Percentiles rank a stretch among this genome's conserved stretches.
Evolutionary conservation across 2,329 filamentous ascomycete genomes (phyloP).

Genomic region (Xylaria sp.): DNA sequence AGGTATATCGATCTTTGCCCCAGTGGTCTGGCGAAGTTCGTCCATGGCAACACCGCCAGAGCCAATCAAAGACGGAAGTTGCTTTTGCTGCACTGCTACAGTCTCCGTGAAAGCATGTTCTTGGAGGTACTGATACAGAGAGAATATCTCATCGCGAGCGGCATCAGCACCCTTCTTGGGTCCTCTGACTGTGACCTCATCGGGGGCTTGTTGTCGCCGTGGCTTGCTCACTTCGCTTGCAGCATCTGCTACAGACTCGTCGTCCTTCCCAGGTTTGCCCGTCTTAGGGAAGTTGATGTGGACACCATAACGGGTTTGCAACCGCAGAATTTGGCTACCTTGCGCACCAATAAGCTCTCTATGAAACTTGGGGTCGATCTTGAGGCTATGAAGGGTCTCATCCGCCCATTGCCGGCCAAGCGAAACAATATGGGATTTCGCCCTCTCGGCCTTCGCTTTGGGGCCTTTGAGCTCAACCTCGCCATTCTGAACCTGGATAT

Average conservation of each 20-base stretch:
- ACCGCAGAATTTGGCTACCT: conserved; percentile 85
- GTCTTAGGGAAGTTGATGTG: conserved; percentile 86
- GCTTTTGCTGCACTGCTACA: conserved; percentile 86
- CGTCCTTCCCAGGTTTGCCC: conserved; percentile 69
- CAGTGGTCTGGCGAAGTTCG: conserved; percentile 80
- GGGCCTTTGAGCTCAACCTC: conserved; percentile 96
- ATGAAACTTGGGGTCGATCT: conserved; percentile 93
- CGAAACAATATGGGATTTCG: conserved; percentile 79
- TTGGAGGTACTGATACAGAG: conserved; percentile 84
- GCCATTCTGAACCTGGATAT: conserved; percentile 89
- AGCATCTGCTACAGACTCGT: conserved; percentile 71
- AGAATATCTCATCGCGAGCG: conserved; percentile 88
- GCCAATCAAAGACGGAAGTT: conserved; percentile 92
- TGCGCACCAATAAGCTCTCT: conserved; percentile 89
- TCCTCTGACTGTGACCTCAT: conserved; percentile 90
- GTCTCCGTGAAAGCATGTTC: conserved; percentile 83
- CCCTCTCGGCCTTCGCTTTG: conserved; percentile 89
- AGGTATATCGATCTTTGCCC: conserved; percentile 90
- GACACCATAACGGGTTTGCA: conserved; percentile 92
- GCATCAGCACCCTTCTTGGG: conserved; percentile 92
- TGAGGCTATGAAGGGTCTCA: conserved; percentile 83
- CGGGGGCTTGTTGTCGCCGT: conserved; percentile 73
- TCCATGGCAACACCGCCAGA: conserved; percentile 91
- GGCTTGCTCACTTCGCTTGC: conserved; percentile 70
- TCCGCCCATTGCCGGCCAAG: conserved; percentile 86